Base-by-base conservation (phyloP, 768 basidiomycete species). In the Phaffia australis region DNA sequence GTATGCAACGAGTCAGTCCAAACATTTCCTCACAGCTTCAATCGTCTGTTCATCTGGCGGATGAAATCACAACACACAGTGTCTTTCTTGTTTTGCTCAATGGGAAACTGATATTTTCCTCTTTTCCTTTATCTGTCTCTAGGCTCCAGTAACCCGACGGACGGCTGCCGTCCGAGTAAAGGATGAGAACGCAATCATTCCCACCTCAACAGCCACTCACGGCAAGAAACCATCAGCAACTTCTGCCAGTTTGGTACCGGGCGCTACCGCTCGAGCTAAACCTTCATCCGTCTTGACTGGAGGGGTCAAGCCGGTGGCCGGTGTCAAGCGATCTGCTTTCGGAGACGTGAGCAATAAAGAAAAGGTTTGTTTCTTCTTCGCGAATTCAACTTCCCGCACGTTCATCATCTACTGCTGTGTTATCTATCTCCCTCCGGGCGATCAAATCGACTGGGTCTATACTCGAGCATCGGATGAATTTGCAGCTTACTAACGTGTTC, bases 261-360 rank as follows among this genome's bases (percentile, higher is more conserved):
- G 59, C 42, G 59, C 42, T 60, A 46, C 29, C 68, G 16, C 32
- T 48, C 51, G 21, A 4, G 8, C 23, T 27, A 19, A 47, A 50
- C 59, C 16, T 80, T 56, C 60, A 30, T 19, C 60, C 27, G 60
- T 47, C 9, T 76, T 79, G 42, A 81, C 81, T 74, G 80, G 81
- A 42, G 74, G 75, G 65, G 76, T 80, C 71, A 90, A 89, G 80
- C 79, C 49, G 23, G 65, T 66, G 23, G 67, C 78, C 46, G 80
- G 79, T 52, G 77, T 80, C 25, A 83, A 84, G 74, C 82, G 90
- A 70, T 81, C 85, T 42, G 88, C 85, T 50, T 81, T 93, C 59
- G 83, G 84, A 66, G 89, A 91, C 77, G 89, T 92, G 70, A 87
- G 87, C 55, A 85, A 82, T 60, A 82, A 83, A 69, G 83, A 84